Percentiles rank a stretch among this genome's conserved stretches.
phyloP scores from a whole-genome alignment of 805 yeast species.

The Hanseniaspora taiwanica region DNA sequence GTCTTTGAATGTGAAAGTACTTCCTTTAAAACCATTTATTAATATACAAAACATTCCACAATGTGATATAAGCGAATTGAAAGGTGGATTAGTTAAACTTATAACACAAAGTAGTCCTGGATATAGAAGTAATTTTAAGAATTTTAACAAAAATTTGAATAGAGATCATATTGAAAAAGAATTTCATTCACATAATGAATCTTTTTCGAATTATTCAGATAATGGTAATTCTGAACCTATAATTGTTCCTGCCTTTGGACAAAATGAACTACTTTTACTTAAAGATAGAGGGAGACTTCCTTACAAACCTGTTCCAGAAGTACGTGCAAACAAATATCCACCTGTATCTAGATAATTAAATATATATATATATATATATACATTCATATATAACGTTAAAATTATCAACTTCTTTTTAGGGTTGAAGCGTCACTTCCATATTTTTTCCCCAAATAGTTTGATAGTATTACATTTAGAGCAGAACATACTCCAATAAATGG shows the following conservation, averaged over 20 bases:
- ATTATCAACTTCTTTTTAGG: not conserved
- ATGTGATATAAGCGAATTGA: constrained; percentile 18
- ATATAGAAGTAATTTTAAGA: constrained; percentile 16
- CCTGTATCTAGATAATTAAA: constrained; percentile 3
- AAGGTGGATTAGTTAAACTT: constrained; percentile 19
- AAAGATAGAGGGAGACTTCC: constrained; percentile 25
- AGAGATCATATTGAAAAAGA: constrained; percentile 12
- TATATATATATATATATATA: not conserved
- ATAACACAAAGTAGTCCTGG: constrained; percentile 13
- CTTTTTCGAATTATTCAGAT: constrained; percentile 6
- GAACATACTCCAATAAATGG: constrained; percentile 30
- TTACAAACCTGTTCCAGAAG: constrained; percentile 22
- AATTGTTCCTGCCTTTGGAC: constrained; percentile 23
- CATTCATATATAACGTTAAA: not conserved
- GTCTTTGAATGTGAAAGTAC: constrained; percentile 11
- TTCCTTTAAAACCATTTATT: constrained; percentile 10
- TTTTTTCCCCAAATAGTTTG: constrained; percentile 10
- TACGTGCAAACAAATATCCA: constrained; percentile 18
- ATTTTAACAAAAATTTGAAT: constrained; percentile 16
- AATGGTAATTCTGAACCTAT: constrained; percentile 12
- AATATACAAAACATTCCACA: constrained; percentile 8
- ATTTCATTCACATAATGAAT: constrained; percentile 14
- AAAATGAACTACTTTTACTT: constrained; percentile 17
- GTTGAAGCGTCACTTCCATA: not conserved
- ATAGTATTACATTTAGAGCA: constrained; percentile 17